Evolutionary conservation across 768 basidiomycete species (phyloP), one percentile per base, ranked within the genome.

Genomic region (Auriscalpium vulgare): DNA sequence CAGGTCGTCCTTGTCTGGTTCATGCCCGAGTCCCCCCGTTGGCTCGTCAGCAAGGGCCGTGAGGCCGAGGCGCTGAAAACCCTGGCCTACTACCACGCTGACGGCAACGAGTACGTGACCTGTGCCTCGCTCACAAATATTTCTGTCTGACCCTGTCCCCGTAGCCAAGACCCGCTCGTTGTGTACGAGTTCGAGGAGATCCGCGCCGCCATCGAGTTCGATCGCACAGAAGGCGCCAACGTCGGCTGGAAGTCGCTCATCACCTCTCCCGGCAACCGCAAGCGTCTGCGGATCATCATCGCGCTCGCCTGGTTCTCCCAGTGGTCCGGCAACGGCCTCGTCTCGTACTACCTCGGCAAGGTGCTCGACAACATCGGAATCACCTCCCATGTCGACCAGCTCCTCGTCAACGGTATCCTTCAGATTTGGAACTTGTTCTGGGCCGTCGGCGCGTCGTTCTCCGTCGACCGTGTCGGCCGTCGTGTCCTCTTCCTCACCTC

Each of bases 71-170:
- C 84, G 0, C 68, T 75, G 13, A 59, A 68, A 23, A 74, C 76
- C 6, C 66, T 86, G 11, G 79, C 79, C 1, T 74, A 78, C 57
- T 82, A 82, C 60, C 83, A 86, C 64, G 78, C 78, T 5, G 70
- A 76, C 53, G 79, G 80, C 8, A 71, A 83, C 56, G 63, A 68
- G 54, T 54, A 37, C 37, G 53, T 37, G 38, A 51, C 21, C 21
- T 3, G 21, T 21, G 21, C 3, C 21, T 21, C 21, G 21, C 21
- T 21, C 21, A 21, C 21, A 21, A 1, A 21, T 21, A 21, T 21
- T 21, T 21, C 3, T 10, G 47, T 46, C 29, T 54, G 38, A 43
- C 21, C 1, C 3, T 21, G 17, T n/a, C 1, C 14, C 0, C 50
- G 21, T 21, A 58, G 49, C 34, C 54, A 59, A 49, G 59, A 59